Evolutionary conservation across 176 grass and related monocot genomes (phyloP), one percentile per base, ranked within the genome.

Genomic region (Cymbopogon citratus): DNA sequence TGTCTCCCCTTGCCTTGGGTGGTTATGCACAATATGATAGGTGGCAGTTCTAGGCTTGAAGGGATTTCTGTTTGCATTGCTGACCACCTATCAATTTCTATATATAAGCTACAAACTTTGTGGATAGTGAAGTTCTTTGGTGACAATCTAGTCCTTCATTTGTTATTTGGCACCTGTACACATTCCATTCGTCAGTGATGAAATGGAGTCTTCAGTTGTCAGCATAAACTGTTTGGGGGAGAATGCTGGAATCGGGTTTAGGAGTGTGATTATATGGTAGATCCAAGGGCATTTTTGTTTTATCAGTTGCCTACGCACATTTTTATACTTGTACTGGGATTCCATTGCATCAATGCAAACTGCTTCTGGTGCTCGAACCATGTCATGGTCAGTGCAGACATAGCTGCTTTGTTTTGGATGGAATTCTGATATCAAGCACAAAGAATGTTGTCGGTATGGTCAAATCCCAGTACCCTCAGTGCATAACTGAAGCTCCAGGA

Each of bases 361-460:
- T 75, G 85, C 70, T 68, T 81, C 71, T 81, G 78, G 71, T 60
- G 43, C 78, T 81, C 1, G 59, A 5, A 71, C 85, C 74, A 75
- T 81, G n/a, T 45, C 61, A 68, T 81, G 78, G 78, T 69, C 62
- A 75, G 41, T 80, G 85, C 79, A 75, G 85, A 87, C 38, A 23
- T n/a, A 81, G 71, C 62, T 71, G 44, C 56, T 48, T 69, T 83
- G 44, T 72, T 79, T 61, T 13, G 69, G 63, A 45, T 76, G 68
- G 83, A 71, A 83, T 51, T 86, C 27, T 69, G 39, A 63, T 85
- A 67, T 63, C 75, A 54, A 76, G 63, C 54, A 76, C 68, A 46
- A 27, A 24, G 23, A 70, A 39, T 45, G 39, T 43, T 70, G 68
- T 9, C 46, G 69, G 67, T 38, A 70, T 72, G 24, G 41, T 72